Evolutionary conservation across 78 protist species (phyloP).

Genomic region (Dictyostelium brefeldianum): DNA sequence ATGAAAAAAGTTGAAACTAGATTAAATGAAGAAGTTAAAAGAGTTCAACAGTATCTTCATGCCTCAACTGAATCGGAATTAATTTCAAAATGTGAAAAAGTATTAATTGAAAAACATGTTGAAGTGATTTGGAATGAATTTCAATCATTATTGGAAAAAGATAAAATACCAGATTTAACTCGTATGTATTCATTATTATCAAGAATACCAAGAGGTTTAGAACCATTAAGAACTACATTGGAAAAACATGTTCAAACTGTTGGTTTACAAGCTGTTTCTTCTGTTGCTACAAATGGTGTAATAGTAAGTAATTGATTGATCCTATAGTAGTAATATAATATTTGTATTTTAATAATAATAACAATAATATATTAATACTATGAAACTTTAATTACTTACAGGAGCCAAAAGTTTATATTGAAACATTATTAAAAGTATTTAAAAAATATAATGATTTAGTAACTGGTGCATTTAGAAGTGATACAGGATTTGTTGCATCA

Average conservation of each 20-base stretch:
- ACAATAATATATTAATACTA: background rate
- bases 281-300: conserved; percentile 54
- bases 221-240: conserved; percentile 75
- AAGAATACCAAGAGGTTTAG: conserved; percentile 85
- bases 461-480: conserved; percentile 81
- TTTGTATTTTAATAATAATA: too few species aligned
- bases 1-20: conserved; percentile 90
- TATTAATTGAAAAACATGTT: conserved; percentile 75
- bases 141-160: conserved; percentile 69
- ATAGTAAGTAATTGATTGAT: conserved; percentile 24
- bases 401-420: conserved; percentile 87
- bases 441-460: conserved; percentile 85
- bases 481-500: conserved; percentile 83
- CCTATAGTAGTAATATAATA: background rate
- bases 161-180: conserved; percentile 71
- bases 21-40: conserved; percentile 81
- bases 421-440: conserved; percentile 81
- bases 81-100: conserved; percentile 74
- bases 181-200: conserved; percentile 85
- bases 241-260: conserved; percentile 88
- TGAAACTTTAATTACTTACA: too few species aligned
- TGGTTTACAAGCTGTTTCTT: conserved; percentile 77
- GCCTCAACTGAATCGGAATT: conserved; percentile 51
- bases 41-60: conserved; percentile 86
- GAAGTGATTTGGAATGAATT: conserved; percentile 77